Base-by-base conservation (phyloP, 306 rosid species). In the Rosa multiflora region DNA sequence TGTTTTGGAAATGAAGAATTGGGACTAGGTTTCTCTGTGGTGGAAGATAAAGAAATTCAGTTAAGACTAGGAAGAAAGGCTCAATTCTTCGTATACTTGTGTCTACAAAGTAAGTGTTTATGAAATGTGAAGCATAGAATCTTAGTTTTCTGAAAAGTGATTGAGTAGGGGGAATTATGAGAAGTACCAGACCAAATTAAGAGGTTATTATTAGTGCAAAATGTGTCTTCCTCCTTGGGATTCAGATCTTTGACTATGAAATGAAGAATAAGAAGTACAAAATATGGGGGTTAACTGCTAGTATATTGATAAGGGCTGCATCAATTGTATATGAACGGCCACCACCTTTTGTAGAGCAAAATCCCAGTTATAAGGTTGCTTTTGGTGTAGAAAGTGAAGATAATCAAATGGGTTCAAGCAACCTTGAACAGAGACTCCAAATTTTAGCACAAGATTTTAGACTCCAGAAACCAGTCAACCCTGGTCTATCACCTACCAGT, bases 261-360 rank as follows among this genome's bases (percentile, higher is more conserved):
- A 75, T 78, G 0, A 83, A 86, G 76, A 73, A 86, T 59, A 85
- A 82, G 39, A 88, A 87, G 75, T 95, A 85, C 80, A 72, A 86
- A 59, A 89, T 95, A 64, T 95, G 99, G 99, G 98, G 99, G 17
- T 86, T 95, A 61, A 95, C 99, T 8, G 98, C 98, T 39, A 97
- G 98, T 72, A 88, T 95, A 82, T 92, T 95, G 88, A 91, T 95
- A 53, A 87, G 90, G 83, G 97, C 98, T 72, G 99, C 99, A 48
- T 89, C 99, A 61, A 82, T 95, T 56, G 91, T 91, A 74, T 90
- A 79, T 80, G 82, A 91, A 86, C 81, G 89, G 35, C 83, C 91
- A 21, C 99, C 98, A 12, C 89, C 90, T 86, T 95, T 95, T 81
- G 29, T 80, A 67, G 99, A 95, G 85, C 99, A 91, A 86, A 89